These are phyloP conservation scores for Oryza australiensis DNA, from an alignment of 176 grass and related monocot species.

Conservation along the genomic window DNA sequence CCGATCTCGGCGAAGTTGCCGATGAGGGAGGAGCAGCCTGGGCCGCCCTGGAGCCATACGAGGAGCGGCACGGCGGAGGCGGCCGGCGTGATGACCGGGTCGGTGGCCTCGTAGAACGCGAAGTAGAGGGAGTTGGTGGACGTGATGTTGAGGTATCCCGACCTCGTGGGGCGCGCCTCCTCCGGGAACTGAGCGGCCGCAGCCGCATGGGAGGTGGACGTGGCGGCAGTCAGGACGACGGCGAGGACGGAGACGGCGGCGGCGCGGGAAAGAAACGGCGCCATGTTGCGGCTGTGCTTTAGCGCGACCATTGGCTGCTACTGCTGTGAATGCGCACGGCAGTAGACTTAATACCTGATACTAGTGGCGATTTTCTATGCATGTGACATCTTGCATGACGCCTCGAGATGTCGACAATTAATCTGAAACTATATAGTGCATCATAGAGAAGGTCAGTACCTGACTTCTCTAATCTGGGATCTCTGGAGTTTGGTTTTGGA, in stretches of 20 bases:
- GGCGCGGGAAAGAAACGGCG: slow-evolving; percentile 3
- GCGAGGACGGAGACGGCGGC: background rate
- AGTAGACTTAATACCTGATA: background rate
- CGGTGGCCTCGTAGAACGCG: slow-evolving; percentile 70
- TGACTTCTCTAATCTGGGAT: background rate
- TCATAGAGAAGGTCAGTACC: no score
- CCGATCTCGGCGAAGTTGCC: slow-evolving; percentile 72
- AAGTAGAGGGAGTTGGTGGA: slow-evolving; percentile 39
- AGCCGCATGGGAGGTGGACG: background rate
- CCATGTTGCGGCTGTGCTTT: background rate
- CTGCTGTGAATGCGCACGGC: background rate
- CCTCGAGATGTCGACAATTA: background rate
- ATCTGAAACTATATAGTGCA: no score
- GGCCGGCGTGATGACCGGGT: slow-evolving; percentile 38
- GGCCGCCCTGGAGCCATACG: slow-evolving; percentile 70
- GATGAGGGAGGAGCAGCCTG: slow-evolving; percentile 61
- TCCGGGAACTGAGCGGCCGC: slow-evolving; percentile 28
- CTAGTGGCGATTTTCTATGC: background rate
- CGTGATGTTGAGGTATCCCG: slow-evolving; percentile 50
- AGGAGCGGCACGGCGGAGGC: slow-evolving; percentile 47
- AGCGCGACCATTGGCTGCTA: background rate
- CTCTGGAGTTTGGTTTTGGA: background rate
- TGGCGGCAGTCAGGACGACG: background rate
- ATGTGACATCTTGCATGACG: slow-evolving; percentile 24
- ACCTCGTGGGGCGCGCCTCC: slow-evolving; percentile 53